These are phyloP conservation scores for Diaporthe sp. DNA, from an alignment of 2,329 filamentous ascomycete genomes.

Conservation along the genomic window DNA sequence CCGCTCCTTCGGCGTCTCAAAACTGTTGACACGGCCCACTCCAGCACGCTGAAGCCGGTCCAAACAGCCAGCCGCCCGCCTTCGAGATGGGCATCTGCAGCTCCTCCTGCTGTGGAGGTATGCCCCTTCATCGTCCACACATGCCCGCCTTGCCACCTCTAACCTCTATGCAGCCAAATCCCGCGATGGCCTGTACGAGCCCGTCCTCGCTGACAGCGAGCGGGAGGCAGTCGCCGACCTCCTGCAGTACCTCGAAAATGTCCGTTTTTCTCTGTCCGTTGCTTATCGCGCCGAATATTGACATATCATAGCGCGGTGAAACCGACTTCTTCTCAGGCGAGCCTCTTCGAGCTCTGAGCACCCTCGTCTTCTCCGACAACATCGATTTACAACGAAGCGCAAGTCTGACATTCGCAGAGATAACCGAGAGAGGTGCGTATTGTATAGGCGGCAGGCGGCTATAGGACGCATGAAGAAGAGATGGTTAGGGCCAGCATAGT, in stretches of 20 bases:
- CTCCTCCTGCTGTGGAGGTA: conserved; percentile 73
- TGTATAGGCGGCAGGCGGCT: conserved; percentile 16
- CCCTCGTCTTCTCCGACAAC: conserved; percentile 97
- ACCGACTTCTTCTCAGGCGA: conserved; percentile 99
- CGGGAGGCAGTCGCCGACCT: conserved; percentile 96
- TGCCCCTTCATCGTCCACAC: conserved; percentile 12
- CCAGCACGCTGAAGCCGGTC: conserved; percentile 35
- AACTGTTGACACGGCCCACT: conserved; percentile 30
- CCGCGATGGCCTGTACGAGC: conserved; percentile 86
- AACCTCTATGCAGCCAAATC: conserved; percentile 70
- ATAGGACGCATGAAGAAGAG: background rate
- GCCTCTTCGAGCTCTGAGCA: conserved; percentile 92
- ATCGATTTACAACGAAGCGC: conserved; percentile 97
- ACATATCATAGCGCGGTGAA: conserved; percentile 80
- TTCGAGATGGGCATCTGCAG: conserved; percentile 71
- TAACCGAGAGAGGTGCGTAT: conserved; percentile 91
- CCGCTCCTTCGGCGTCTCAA: conserved; percentile 31
- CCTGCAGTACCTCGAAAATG: conserved; percentile 95
- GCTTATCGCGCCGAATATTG: conserved; percentile 43
- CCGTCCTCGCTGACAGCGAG: conserved; percentile 93
- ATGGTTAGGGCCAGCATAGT: background rate
- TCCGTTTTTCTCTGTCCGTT: conserved; percentile 58
- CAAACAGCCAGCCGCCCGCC: conserved; percentile 36
- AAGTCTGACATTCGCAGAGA: conserved; percentile 98
- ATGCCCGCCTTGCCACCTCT: conserved; percentile 36